Evolutionary conservation across 139 green algal species (phyloP), one percentile per base, ranked within the genome.

Genomic region (Chlorella vulgaris): DNA sequence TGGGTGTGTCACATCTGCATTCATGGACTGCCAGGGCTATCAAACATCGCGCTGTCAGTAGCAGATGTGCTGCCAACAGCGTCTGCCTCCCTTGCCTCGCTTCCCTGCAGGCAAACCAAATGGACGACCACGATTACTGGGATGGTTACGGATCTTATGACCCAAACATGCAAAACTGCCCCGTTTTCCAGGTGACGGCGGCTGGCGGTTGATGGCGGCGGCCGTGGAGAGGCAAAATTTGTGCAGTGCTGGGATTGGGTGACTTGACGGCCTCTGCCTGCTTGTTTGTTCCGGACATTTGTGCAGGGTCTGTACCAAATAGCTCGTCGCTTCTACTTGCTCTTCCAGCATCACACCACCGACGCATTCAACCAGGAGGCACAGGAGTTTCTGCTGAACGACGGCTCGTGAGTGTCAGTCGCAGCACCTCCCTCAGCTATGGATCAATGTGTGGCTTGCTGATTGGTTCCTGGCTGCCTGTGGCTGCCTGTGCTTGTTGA

Each of bases 301-400:
- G n/a, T 33, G 71, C 80, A 91, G 78, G 86, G 87, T 6, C 40
- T 93, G 7, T 93, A 87, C 42, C 22, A 35, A 3, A 35, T 80
- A 4, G 84, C 85, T 7, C 47, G 74, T 7, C 82, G 69, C 26
- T 89, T 90, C 67, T 94, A 88, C 83, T 78, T 88, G 22, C 69
- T 93, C 36, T 95, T 94, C 85, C 91, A 95, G 87, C 85, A 93
- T 40, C 89, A 93, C 75, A 91, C 90, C 50, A 92, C 89, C 4
- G 28, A 67, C 43, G 78, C 85, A 22, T 67, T 69, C 62, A 78
- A 75, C 33, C 26, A 63, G 2, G 22, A 76, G 31, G 26, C 58
- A 22, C 19, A 28, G 10, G 67, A 84, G 69, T 85, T 85, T 50
- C 60, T 87, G 29, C 21, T 39, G 19, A 83, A 74, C 10, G 63